A percentile compares a stretch with the other conserved stretches of the same genome.
Evolutionary conservation across 2,329 filamentous ascomycete genomes (phyloP).

Genomic region (Aspergillus arachidicola): DNA sequence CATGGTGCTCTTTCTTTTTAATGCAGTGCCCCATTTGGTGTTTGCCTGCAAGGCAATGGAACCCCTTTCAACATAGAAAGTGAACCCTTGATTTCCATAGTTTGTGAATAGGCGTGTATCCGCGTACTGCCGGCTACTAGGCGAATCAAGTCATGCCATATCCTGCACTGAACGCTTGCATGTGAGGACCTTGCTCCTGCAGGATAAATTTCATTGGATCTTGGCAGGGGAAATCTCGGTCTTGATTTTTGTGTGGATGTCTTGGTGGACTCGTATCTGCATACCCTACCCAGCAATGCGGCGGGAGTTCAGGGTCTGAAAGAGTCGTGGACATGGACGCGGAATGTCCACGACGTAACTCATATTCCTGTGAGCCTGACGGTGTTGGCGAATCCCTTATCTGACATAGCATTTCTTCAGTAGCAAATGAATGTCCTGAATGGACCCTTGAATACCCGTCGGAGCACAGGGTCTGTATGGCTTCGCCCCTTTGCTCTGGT

Average conservation of each 20-base stretch:
- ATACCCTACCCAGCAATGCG: neutral
- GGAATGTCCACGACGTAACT: neutral
- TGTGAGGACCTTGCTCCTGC: neutral
- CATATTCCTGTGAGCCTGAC: neutral
- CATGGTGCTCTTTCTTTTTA: neutral
- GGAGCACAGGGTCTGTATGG: neutral
- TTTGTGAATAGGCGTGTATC: neutral
- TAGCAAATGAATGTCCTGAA: neutral
- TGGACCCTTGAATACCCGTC: neutral
- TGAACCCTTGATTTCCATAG: neutral
- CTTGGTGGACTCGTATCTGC: neutral
- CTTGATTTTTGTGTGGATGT: neutral
- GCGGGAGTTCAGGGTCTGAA: slow-evolving; percentile 29
- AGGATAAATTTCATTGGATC: neutral
- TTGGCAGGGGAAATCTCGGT: neutral
- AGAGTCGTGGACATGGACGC: slow-evolving; percentile 21
- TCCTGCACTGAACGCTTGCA: neutral
- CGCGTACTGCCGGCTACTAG: neutral
- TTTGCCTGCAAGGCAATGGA: neutral
- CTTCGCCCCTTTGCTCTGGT: neutral
- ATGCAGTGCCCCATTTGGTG: neutral
- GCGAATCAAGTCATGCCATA: neutral
- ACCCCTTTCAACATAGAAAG: neutral
- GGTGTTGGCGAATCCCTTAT: neutral
- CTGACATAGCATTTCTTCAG: neutral